Base-by-base conservation (phyloP, 2,329 filamentous ascomycete species). In the Sclerotinia sclerotiorum region DNA sequence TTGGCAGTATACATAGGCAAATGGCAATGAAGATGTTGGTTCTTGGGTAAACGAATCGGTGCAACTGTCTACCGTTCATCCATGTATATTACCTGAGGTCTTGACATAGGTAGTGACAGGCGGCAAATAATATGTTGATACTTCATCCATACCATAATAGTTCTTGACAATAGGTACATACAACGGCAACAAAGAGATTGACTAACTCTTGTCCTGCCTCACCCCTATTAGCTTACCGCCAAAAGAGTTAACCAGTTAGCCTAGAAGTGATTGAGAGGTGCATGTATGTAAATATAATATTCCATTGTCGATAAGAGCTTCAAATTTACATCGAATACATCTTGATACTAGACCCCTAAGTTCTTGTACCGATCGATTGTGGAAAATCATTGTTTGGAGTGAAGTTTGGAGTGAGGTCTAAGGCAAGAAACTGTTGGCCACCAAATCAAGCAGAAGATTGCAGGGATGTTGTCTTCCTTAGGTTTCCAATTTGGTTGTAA, bases 401-500 rank as follows among this genome's bases (percentile, higher is more conserved):
- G 54, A 56, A 24, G 54, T 39, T 35, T 32, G 51, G 1, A 51
- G 48, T 51, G n/a, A 51, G n/a, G 21, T 42, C 35, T 21, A 24
- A 46, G 24, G 56, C 11, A 60, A 24, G 2, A 21, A 29, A 60
- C 15, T 10, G 3, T 27, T 27, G 17, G 39, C 15, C 19, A 13
- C 27, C 58, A 61, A 61, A 48, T 61, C 58, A 61, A 61, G 58
- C 58, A 24, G 27, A 21, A 49, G 58, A 13, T 49, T 49, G 44
- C 58, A 61, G 44, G 58, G 58, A 35, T 62, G 29, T 62, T 62
- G 46, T 51, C 46, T 51, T 62, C 60, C 60, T 62, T 62, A 62
- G 60, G 60, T 62, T 62, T 62, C 58, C 46, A 62, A 35, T 35
- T 62, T 35, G 57, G 17, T 35, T 46, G 24, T 61, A 21, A 61